Conservation (phyloP, 257 asterid genomes). For the Solanum gracilifrons region DNA sequence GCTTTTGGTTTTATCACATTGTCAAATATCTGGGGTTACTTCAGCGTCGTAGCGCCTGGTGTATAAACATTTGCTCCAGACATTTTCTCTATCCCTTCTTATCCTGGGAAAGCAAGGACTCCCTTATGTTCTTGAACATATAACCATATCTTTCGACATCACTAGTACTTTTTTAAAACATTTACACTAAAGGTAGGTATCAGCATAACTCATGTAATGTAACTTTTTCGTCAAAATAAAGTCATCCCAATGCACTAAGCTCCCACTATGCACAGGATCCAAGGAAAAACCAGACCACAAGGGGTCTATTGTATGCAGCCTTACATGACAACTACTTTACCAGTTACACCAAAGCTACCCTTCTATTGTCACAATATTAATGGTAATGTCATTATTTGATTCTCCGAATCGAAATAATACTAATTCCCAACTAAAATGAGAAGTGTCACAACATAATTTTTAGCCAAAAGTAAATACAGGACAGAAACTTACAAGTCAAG, state of each 20-base stretch:
- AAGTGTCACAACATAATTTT: background rate
- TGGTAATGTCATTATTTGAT: background rate
- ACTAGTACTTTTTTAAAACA: background rate
- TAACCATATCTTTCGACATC: background rate
- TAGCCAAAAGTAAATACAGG: background rate
- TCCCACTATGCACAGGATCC: background rate
- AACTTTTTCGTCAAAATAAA: background rate
- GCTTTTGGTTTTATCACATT: background rate
- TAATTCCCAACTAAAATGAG: background rate
- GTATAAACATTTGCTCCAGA: background rate
- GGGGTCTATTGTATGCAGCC: background rate
- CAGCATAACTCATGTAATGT: background rate
- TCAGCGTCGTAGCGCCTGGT: background rate
- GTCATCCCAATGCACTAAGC: background rate
- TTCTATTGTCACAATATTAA: background rate
- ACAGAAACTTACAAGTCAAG: conserved; percentile 13
- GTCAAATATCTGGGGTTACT: background rate
- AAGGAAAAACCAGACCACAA: background rate
- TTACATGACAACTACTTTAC: background rate
- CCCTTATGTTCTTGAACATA: background rate
- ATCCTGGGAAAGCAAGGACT: background rate
- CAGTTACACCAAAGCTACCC: background rate
- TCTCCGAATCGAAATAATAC: background rate
- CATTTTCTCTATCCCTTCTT: background rate
- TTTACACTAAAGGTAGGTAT: background rate